Conservation (phyloP, 108 stramenopile genomes). For the Aureococcus anophagefferens region DNA sequence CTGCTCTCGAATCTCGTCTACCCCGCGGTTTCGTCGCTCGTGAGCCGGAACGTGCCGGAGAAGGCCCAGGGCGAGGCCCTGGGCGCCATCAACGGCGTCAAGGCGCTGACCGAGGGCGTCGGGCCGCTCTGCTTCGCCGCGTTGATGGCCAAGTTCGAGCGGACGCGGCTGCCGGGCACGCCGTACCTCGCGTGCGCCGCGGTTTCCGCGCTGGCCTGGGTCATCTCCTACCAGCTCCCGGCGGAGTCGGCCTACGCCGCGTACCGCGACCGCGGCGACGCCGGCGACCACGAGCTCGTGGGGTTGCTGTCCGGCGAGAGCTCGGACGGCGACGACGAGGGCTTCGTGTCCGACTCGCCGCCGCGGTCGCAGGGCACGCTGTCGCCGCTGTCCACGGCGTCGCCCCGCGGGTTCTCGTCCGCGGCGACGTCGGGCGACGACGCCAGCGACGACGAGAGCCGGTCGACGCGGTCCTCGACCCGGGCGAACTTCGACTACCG, state of each 20-base stretch:
- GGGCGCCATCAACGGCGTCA: conserved; percentile 88
- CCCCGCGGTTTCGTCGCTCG: conserved; percentile 71
- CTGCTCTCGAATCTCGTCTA: conserved; percentile 83
- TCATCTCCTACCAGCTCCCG: neutral
- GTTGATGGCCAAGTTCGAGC: conserved; percentile 26
- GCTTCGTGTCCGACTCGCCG: too few species aligned
- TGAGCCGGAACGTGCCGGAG: conserved; percentile 67
- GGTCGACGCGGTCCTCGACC: too few species aligned
- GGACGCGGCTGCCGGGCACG: conserved; percentile 10
- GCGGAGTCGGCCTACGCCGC: neutral
- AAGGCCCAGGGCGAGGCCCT: conserved; percentile 76
- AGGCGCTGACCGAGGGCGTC: conserved; percentile 80
- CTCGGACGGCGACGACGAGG: too few species aligned
- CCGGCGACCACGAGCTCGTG: neutral
- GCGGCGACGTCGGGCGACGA: too few species aligned
- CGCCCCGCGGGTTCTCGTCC: too few species aligned
- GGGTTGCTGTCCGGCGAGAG: neutral
- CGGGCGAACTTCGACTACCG: too few species aligned
- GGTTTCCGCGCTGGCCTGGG: neutral
- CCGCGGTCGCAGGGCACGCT: too few species aligned
- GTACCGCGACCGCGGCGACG: neutral
- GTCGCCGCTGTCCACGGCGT: too few species aligned
- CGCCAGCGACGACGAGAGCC: too few species aligned
- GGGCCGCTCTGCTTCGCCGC: conserved; percentile 30
- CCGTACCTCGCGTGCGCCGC: conserved; percentile 9